Evolutionary conservation across 768 basidiomycete species (phyloP).

Genomic region (Xerocomellus chrysenteron): DNA sequence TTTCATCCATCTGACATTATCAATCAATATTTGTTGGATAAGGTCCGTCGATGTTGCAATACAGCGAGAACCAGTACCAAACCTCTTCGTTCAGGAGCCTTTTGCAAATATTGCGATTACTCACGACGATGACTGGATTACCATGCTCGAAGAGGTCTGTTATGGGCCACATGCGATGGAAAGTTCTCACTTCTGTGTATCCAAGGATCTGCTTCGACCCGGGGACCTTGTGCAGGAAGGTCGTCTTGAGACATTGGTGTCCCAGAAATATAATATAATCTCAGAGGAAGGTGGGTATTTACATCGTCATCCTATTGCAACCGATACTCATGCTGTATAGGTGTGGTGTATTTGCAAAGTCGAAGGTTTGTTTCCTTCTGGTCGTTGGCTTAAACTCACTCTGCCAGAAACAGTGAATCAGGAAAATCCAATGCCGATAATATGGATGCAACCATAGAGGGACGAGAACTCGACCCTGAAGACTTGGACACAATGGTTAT

Average conservation of each 20-base stretch:
- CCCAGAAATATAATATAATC: neutral
- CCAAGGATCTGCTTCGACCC: neutral
- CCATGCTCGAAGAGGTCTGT: constrained; percentile 5
- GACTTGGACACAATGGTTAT: neutral
- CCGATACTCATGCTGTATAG: neutral
- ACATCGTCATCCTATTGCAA: neutral
- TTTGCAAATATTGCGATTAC: neutral
- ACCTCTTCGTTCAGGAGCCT: neutral
- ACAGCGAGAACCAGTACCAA: neutral
- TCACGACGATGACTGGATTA: constrained; percentile 8
- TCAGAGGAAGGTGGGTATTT: neutral
- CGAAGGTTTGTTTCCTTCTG: neutral
- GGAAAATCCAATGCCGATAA: neutral
- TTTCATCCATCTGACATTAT: constrained; percentile 19
- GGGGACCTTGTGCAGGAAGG: constrained; percentile 1
- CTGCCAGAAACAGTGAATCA: neutral
- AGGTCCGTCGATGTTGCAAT: neutral
- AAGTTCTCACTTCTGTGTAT: neutral
- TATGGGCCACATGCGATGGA: neutral
- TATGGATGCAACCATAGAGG: neutral
- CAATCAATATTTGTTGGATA: constrained; percentile 1
- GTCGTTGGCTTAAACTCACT: neutral
- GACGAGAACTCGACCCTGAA: neutral
- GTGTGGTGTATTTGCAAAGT: constrained; percentile 12
- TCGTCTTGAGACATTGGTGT: neutral